These are phyloP conservation scores for Hippophae tibetana DNA, from an alignment of 306 rosid genomes.

Conservation along the genomic window DNA sequence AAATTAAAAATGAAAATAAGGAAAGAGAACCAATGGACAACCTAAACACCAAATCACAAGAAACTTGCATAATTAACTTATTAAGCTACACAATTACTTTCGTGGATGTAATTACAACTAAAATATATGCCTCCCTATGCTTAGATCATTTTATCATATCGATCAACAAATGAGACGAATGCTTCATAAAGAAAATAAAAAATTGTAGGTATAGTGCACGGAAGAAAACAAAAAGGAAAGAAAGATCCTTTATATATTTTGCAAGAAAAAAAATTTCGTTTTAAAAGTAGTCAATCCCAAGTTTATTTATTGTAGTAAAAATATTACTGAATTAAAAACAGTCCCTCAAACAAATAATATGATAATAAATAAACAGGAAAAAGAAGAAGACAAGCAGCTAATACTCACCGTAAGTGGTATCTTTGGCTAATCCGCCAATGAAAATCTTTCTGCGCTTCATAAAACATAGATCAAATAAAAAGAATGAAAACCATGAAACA, in stretches of 20 bases:
- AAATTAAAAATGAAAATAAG: background rate
- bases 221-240: background rate
- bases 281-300: background rate
- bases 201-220: background rate
- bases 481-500: background rate
- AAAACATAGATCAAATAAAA: too few relatives aligned
- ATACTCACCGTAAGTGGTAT: slow-evolving; percentile 47
- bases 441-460: slow-evolving; percentile 52
- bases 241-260: background rate
- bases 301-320: too few relatives aligned
- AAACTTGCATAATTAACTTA: too few relatives aligned
- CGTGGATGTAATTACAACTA: too few relatives aligned
- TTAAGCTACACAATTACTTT: too few relatives aligned
- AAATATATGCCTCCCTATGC: too few relatives aligned
- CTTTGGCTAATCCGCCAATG: slow-evolving; percentile 80
- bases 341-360: background rate
- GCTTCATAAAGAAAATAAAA: background rate
- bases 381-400: background rate
- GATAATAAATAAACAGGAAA: background rate
- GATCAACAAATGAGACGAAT: too few relatives aligned
- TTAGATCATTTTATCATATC: too few relatives aligned
- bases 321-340: background rate
- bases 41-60: too few relatives aligned
- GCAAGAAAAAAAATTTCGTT: too few relatives aligned
- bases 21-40: background rate